These are phyloP conservation scores for Rhytidiadelphus loreus DNA, from an alignment of 225 moss, liverwort and hornwort species.

Conservation along the genomic window DNA sequence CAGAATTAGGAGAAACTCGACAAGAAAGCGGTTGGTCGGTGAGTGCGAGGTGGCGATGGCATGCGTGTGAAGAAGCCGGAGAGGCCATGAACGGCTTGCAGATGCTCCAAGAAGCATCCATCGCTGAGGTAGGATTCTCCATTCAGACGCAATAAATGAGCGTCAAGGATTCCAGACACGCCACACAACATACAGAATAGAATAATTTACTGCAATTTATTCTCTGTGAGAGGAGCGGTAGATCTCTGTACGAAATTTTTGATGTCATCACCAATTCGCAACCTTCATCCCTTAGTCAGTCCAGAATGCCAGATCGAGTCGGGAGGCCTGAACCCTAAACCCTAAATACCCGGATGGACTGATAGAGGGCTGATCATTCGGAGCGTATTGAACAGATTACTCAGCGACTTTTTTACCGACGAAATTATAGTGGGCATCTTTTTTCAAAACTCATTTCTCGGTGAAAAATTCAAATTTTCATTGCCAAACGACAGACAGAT, in stretches of 20 bases:
- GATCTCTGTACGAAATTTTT: background rate
- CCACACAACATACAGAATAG: background rate
- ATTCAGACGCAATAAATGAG: background rate
- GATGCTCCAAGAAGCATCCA: slow-evolving; percentile 48
- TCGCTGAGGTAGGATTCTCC: background rate
- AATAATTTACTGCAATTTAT: background rate
- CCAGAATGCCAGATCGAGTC: background rate
- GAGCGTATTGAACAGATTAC: too few species aligned
- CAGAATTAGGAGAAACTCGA: slow-evolving; percentile 53
- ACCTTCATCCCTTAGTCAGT: background rate
- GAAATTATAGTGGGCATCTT: background rate
- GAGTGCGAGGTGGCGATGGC: slow-evolving; percentile 4
- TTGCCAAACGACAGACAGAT: background rate
- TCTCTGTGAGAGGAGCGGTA: background rate
- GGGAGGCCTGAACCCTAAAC: background rate
- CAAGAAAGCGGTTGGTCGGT: slow-evolving; percentile 35
- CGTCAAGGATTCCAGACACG: background rate
- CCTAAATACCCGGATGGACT: background rate
- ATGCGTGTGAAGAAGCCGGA: slow-evolving; percentile 45
- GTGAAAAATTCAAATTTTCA: background rate
- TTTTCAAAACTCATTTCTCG: background rate
- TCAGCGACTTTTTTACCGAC: background rate
- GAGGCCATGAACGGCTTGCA: slow-evolving; percentile 47
- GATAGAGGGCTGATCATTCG: background rate
- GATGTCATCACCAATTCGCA: background rate